Evolutionary conservation across 2,329 filamentous ascomycete species (phyloP).

Genomic region (Dactylellina cionopaga): DNA sequence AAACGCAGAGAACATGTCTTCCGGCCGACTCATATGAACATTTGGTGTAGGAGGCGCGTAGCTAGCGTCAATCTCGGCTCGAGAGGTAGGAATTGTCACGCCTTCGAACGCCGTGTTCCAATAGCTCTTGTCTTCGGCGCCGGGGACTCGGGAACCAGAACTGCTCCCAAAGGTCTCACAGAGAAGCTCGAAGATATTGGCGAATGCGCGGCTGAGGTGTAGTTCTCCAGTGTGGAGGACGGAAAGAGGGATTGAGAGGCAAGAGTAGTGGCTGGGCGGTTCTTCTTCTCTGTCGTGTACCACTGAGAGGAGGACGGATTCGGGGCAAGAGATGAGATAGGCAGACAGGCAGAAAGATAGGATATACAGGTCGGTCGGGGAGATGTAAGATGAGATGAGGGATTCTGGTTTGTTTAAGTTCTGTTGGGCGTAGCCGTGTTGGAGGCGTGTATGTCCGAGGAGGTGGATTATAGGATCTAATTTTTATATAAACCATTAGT

Average conservation of each 20-base stretch:
- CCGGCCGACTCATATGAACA: too few relatives aligned
- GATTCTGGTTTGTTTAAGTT: not conserved
- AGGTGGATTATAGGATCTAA: constrained; percentile 30
- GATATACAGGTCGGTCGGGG: constrained; percentile 13
- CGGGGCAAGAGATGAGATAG: not conserved
- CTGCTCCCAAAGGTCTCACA: too few relatives aligned
- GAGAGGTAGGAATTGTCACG: not conserved
- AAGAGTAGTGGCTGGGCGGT: not conserved
- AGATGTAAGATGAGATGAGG: not conserved
- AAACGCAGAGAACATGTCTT: constrained; percentile 2
- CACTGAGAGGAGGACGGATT: not conserved
- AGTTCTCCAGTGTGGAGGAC: not conserved
- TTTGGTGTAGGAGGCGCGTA: not conserved
- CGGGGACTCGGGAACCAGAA: not conserved
- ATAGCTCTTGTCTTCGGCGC: not conserved
- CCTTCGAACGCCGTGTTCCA: not conserved
- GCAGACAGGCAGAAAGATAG: constrained; percentile 24
- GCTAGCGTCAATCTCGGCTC: not conserved
- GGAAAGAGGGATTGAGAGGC: not conserved
- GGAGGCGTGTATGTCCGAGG: constrained; percentile 4
- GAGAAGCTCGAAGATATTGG: too few relatives aligned
- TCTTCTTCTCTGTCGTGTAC: not conserved
- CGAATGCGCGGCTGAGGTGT: too few relatives aligned
- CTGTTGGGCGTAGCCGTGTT: not conserved
- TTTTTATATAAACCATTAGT: not conserved